Conservation (phyloP, 1,139 yeast genomes). For the Pichia kudriavzevii region DNA sequence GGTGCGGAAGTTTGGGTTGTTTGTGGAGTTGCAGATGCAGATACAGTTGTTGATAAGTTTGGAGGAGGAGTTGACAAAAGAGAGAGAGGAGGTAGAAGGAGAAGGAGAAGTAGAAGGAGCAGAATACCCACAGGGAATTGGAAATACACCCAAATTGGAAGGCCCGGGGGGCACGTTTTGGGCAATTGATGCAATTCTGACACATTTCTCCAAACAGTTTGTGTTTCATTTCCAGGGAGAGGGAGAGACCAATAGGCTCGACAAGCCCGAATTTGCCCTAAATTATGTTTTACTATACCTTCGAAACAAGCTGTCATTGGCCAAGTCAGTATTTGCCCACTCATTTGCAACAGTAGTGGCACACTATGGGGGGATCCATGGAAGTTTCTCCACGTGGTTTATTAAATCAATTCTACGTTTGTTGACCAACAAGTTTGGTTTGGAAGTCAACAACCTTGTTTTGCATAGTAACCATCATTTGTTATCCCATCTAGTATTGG, state of each 20-base stretch:
- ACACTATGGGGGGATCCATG: conserved; percentile 26
- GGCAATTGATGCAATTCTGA: conserved; percentile 16
- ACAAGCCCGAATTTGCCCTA: conserved; percentile 79
- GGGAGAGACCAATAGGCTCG: conserved; percentile 57
- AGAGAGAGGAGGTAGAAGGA: too few relatives aligned
- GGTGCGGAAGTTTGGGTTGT: too few relatives aligned
- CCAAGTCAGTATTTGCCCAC: conserved; percentile 23
- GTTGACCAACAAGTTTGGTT: conserved; percentile 39
- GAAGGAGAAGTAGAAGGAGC: too few relatives aligned
- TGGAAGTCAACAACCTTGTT: conserved; percentile 23
- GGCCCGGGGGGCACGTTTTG: conserved; percentile 10
- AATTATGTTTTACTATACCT: conserved; percentile 47
- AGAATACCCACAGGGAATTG: too few relatives aligned
- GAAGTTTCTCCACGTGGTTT: conserved; percentile 34
- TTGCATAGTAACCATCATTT: conserved; percentile 31
- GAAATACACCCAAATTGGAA: too few relatives aligned
- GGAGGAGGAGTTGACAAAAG: too few relatives aligned
- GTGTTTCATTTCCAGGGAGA: conserved; percentile 64
- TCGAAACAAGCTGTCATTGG: conserved; percentile 36
- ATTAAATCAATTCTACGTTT: conserved; percentile 49
- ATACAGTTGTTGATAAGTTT: too few relatives aligned
- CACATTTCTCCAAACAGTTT: conserved; percentile 50
- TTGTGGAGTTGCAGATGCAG: too few relatives aligned
- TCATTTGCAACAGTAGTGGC: conserved; percentile 21
- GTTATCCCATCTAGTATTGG: conserved; percentile 54